Evolutionary conservation across 116 monocot species (phyloP), one percentile per base, ranked within the genome.

Genomic region (Papilionanthe hybrid): DNA sequence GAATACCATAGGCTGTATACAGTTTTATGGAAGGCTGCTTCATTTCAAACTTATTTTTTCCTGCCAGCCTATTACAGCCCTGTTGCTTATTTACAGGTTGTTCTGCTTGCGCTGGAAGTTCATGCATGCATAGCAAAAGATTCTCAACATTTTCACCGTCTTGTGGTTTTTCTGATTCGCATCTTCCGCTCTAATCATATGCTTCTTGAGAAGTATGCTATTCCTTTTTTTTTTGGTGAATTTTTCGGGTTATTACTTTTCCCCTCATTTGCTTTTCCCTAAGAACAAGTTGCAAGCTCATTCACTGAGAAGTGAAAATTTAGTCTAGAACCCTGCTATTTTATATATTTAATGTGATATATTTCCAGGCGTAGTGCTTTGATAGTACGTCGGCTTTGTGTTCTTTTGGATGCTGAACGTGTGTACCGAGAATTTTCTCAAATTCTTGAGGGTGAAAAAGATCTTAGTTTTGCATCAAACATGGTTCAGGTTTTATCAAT

Each of bases 101-200:
- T 98, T 75, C 88, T 94, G 42, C 82, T 98, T 69, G 98, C 91
- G 32, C 79, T 98, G 69, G 92, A 98, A 78, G 91, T 98, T 20
- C 94, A 94, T 90, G 94, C 98, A 73, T 91, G 98, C 82, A 94
- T 98, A 78, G 92, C 98, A 45, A 83, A 88, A 87, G 98, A 98
- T 88, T 76, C 83, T 81, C 83, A 77, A 49, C 84, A 93, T 78
- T 98, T 98, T 72, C 83, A 57, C 77, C 84, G 86, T 81, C 93
- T 98, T 58, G 83, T 94, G 60, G 79, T 83, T 71, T 88, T 83
- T 76, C 75, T 98, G 50, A 79, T 94, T 49, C 76, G 86, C 45
- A 98, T 87, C 65, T 98, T 98, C 83, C 89, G 81, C 43, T 81
- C 68, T 22, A 85, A 98, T 41, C 84, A 87, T 56, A 75, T 83